Base-by-base conservation (phyloP, 176 grass and related monocot genomes). In the Areca catechu region DNA sequence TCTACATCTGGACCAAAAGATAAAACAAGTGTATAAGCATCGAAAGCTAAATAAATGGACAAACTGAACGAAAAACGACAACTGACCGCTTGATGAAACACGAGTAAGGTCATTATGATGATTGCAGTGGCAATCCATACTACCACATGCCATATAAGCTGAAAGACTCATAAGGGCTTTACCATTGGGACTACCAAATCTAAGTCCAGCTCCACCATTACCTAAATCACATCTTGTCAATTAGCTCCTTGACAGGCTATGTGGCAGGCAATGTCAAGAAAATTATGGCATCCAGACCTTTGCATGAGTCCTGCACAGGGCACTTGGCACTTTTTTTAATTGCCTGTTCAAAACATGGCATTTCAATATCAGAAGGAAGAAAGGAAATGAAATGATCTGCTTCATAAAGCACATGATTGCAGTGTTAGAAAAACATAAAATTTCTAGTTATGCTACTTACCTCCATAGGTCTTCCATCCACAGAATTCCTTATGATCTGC, bases 201-300 rank as follows among this genome's bases (percentile, higher is more conserved):
- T 50, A 54, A 24, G 23, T 34, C 27, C 6, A 22, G 50, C 34
- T 19, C 30, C 64, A 53, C 25, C n/a, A 34, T 23, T 21, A 50
- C 69, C 69, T 71, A 34, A 22, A 61, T 52, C 16, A 58, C 49
- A 61, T 61, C 22, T 49, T 57, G 30, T 60, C 20, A 51, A 61
- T 71, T 71, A 71, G 69, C 57, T 61, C 25, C 49, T 25, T 60
- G 48, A 75, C 54, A 54, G 19, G 15, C 28, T 15, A 48, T 15
- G 61, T 30, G 51, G 34, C 17, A 54, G 15, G 56, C 16, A 54
- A 30, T 24, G 30, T 15, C 4, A 24, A 72, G 57, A 12, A 72
- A 61, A 55, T 22, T 52, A 30, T 50, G 7, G 2, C 16, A 68
- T 77, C 76, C 79, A 82, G 29, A 95, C 85, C 85, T 95, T 85